Base-by-base conservation (phyloP, 176 grass and related monocot species). In the Metroxylon sagu region DNA sequence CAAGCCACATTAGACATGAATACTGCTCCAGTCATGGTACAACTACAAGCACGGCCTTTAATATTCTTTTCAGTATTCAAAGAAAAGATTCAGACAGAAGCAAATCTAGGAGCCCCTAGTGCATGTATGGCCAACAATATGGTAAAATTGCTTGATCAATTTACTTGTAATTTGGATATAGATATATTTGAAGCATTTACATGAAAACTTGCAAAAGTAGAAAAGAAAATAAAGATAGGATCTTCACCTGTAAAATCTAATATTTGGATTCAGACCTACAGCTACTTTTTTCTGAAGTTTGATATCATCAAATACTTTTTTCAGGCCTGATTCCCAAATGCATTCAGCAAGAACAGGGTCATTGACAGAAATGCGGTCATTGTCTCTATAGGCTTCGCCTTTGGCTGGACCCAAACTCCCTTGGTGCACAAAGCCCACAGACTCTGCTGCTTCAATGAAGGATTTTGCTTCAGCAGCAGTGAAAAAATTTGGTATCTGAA, bases 251-350 rank as follows among this genome's bases (percentile, higher is more conserved):
- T 97, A 97, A 21, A 97, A 70, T 59, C 92, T 90, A 55, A 97
- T 97, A 70, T 97, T 91, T 62, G 83, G 84, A 70, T 97, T 97
- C 50, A 97, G 75, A 19, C 87, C 70, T 5, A 72, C 69, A 25
- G 87, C 83, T 26, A 56, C 50, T 82, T 88, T 90, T 50, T 81
- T 83, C 26, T 75, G 74, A 49, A 91, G 59, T 39, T 66, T 80
- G 49, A 97, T 80, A 67, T 88, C 83, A 29, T 76, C 35, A 67
- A 97, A 85, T 52, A 87, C 55, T 61, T 53, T 85, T 69, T 73
- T 91, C 64, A 97, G 59, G 50, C 92, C 92, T 28, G 87, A 76
- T n/a, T 91, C 83, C 92, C 92, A 97, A 19, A 97, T 87, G 50
- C 64, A 68, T 59, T 77, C 82, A 65, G 87, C 92, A 51, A 97